phyloP scores from a whole-genome alignment of 805 yeast species.

The Lipomyces sp. region DNA sequence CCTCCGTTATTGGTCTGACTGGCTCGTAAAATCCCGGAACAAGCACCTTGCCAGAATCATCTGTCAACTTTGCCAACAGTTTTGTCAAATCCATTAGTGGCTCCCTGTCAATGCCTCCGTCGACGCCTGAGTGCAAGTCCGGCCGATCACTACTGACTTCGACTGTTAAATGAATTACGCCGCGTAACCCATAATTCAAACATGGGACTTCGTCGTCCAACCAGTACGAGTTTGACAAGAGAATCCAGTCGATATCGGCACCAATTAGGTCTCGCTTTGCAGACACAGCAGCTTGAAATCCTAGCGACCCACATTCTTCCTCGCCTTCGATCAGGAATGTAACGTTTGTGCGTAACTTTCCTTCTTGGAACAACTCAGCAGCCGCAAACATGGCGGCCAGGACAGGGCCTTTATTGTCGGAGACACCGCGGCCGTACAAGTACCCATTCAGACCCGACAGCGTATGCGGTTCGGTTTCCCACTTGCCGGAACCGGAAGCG shows the following conservation, averaged over 20 bases:
- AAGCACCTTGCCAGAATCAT: slow-evolving; percentile 57
- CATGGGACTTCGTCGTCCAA: slow-evolving; percentile 87
- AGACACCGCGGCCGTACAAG: slow-evolving; percentile 87
- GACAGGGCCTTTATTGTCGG: slow-evolving; percentile 94
- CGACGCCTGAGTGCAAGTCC: slow-evolving; percentile 94
- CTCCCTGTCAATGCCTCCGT: slow-evolving; percentile 88
- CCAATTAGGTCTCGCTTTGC: slow-evolving; percentile 61
- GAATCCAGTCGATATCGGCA: slow-evolving; percentile 74
- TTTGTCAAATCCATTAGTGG: slow-evolving; percentile 87
- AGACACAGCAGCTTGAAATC: slow-evolving; percentile 72
- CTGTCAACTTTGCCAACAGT: slow-evolving; percentile 64
- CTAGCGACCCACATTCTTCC: slow-evolving; percentile 91
- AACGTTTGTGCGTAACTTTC: slow-evolving; percentile 68
- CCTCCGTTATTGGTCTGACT: slow-evolving; percentile 60
- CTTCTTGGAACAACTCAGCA: slow-evolving; percentile 63
- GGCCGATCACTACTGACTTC: slow-evolving; percentile 73
- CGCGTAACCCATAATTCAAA: slow-evolving; percentile 90
- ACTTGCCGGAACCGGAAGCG: slow-evolving; percentile 63
- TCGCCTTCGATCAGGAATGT: slow-evolving; percentile 91
- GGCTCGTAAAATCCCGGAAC: slow-evolving; percentile 75
- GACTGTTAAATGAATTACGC: slow-evolving; percentile 81
- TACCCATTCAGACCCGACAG: slow-evolving; percentile 82
- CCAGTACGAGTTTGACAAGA: slow-evolving; percentile 93
- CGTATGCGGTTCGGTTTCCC: slow-evolving; percentile 81
- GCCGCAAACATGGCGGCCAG: slow-evolving; percentile 86